Evolutionary conservation across 768 basidiomycete species (phyloP).

Genomic region (Xerocomus brunneocitrinus): DNA sequence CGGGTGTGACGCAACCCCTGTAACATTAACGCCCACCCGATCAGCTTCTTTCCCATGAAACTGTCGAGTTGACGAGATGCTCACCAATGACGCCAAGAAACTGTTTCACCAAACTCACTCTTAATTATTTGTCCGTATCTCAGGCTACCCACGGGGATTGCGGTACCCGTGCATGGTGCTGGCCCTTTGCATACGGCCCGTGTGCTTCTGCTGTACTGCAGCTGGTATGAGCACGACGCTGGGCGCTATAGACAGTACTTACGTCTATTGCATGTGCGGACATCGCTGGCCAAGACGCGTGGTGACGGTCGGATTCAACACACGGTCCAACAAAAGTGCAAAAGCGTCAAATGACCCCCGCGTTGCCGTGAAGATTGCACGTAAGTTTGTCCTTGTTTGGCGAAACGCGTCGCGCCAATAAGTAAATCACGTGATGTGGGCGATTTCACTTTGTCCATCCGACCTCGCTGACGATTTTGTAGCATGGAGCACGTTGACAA

Average conservation of each 20-base stretch:
- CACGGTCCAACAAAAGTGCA: not conserved
- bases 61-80: slow-evolving; percentile 14
- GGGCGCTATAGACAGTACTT: slow-evolving; percentile 1
- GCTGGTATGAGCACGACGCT: slow-evolving; percentile 6
- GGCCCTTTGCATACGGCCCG: slow-evolving; percentile 67
- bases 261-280: slow-evolving; percentile 31
- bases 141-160: slow-evolving; percentile 51
- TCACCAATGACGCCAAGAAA: slow-evolving; percentile 78
- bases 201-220: slow-evolving; percentile 67
- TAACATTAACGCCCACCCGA: not conserved
- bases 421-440: slow-evolving; percentile 17
- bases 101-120: slow-evolving; percentile 52
- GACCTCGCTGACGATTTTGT: not conserved
- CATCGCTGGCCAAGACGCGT: slow-evolving; percentile 5
- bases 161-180: slow-evolving; percentile 50
- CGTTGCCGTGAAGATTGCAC: not conserved
- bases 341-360: not conserved
- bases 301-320: not conserved
- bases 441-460: not conserved
- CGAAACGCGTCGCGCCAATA: slow-evolving; percentile 21
- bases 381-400: slow-evolving; percentile 21
- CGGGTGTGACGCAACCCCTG: slow-evolving; percentile 71
- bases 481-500: slow-evolving; percentile 26
- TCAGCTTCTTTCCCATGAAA: slow-evolving; percentile 16
- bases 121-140: slow-evolving; percentile 56